Conservation (phyloP, 352 stramenopile species). For the Phytophthora tubulina region DNA sequence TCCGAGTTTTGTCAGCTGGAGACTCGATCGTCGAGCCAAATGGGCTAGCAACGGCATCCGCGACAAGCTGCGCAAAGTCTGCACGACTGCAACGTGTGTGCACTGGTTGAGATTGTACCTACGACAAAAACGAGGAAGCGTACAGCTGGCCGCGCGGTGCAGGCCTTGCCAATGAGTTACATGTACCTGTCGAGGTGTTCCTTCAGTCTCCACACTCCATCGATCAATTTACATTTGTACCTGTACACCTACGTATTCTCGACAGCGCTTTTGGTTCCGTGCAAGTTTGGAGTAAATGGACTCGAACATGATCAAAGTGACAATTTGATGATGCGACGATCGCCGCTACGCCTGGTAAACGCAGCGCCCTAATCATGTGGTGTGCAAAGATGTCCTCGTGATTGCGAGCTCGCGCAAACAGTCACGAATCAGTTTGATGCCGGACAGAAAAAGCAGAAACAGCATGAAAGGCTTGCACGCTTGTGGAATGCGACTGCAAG, state of each 20-base stretch:
- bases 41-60: slow-evolving; percentile 21
- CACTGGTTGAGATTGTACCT: slow-evolving; percentile 18
- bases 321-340: not conserved
- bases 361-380: not conserved
- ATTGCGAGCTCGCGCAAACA: too few relatives aligned
- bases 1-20: slow-evolving; percentile 13
- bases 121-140: slow-evolving; percentile 21
- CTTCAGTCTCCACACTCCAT: not conserved
- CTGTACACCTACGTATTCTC: not conserved
- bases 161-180: too few relatives aligned
- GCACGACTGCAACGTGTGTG: not conserved
- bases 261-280: not conserved
- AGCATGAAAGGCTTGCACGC: too few relatives aligned
- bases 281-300: not conserved
- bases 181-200: not conserved
- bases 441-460: not conserved
- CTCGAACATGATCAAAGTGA: not conserved
- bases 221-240: not conserved
- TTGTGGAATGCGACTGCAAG: too few relatives aligned
- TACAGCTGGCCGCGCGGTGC: too few relatives aligned
- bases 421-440: not conserved
- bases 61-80: slow-evolving; percentile 19
- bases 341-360: not conserved
- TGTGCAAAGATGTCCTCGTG: not conserved
- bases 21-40: not conserved